phyloP scores from a whole-genome alignment of 2,329 filamentous ascomycete genomes.

The Colletotrichum acutatum region DNA sequence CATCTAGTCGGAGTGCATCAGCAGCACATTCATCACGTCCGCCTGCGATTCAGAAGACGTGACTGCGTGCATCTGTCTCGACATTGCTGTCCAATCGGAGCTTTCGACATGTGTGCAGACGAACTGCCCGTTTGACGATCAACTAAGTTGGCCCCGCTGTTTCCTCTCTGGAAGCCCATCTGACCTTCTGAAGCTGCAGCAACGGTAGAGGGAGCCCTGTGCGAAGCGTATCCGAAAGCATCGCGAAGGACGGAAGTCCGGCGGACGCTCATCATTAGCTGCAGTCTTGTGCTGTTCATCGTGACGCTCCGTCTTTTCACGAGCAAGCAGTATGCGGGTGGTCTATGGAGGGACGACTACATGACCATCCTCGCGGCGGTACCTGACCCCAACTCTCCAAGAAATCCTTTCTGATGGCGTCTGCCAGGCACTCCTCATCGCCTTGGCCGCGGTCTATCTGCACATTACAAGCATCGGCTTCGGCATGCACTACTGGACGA shows the following conservation, averaged over 20 bases:
- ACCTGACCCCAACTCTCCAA: neutral
- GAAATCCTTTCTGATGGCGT: neutral
- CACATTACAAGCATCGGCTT: slow-evolving; percentile 5
- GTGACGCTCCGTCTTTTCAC: neutral
- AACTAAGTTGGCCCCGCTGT: neutral
- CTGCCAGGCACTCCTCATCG: neutral
- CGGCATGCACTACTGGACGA: slow-evolving; percentile 9
- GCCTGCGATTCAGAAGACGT: neutral
- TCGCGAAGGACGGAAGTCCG: neutral
- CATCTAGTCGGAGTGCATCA: neutral
- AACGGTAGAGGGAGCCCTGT: slow-evolving; percentile 4
- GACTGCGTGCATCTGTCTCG: neutral
- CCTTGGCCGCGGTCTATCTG: neutral
- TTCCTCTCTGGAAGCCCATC: neutral
- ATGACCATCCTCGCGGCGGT: slow-evolving; percentile 2
- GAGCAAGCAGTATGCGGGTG: neutral
- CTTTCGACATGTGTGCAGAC: slow-evolving; percentile 3
- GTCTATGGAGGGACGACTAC: slow-evolving; percentile 1
- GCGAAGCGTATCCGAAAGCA: slow-evolving; percentile 2
- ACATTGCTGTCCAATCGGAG: neutral
- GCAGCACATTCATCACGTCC: neutral
- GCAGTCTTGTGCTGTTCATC: neutral
- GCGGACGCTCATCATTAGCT: slow-evolving; percentile 3
- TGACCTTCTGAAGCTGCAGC: neutral
- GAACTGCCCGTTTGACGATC: slow-evolving; percentile 1